Conservation (phyloP, 768 basidiomycete genomes). For the Melanogaster broomeanus region DNA sequence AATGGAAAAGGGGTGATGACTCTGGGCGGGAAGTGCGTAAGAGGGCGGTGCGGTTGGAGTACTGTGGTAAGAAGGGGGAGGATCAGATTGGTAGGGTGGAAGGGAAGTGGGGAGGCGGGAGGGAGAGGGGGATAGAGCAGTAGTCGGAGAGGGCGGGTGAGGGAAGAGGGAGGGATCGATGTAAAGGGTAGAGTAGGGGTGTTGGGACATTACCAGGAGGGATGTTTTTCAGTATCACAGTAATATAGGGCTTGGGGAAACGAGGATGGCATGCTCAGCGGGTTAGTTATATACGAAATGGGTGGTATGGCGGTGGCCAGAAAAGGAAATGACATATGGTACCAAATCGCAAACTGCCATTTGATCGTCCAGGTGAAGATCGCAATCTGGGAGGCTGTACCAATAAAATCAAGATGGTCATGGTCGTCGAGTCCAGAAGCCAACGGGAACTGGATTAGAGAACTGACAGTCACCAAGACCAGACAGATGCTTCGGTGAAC, state of each 20-base stretch:
- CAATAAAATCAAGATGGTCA: no score
- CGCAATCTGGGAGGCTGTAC: no score
- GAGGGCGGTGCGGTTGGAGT: neutral
- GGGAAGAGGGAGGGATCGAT: slow-evolving; percentile 8
- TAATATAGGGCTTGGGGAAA: no score
- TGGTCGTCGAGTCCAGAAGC: no score
- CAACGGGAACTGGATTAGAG: neutral
- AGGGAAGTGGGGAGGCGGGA: no score
- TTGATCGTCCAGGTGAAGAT: no score
- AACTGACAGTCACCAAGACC: slow-evolving; percentile 17
- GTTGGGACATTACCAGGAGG: slow-evolving; percentile 17
- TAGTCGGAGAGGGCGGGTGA: neutral
- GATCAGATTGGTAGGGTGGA: slow-evolving; percentile 10
- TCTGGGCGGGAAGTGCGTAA: neutral
- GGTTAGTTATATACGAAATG: slow-evolving; percentile 18
- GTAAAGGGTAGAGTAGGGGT: slow-evolving; percentile 14
- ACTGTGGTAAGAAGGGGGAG: slow-evolving; percentile 12
- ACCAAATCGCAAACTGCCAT: no score
- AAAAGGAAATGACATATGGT: slow-evolving; percentile 21
- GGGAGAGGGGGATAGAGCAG: neutral
- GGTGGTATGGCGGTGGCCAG: neutral
- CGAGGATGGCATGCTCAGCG: neutral
- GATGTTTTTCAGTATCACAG: no score
- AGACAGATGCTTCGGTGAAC: slow-evolving; percentile 9
- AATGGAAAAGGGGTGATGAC: neutral